Evolutionary conservation across 768 basidiomycete species (phyloP).

Genomic region (Cubamyces lactineus): DNA sequence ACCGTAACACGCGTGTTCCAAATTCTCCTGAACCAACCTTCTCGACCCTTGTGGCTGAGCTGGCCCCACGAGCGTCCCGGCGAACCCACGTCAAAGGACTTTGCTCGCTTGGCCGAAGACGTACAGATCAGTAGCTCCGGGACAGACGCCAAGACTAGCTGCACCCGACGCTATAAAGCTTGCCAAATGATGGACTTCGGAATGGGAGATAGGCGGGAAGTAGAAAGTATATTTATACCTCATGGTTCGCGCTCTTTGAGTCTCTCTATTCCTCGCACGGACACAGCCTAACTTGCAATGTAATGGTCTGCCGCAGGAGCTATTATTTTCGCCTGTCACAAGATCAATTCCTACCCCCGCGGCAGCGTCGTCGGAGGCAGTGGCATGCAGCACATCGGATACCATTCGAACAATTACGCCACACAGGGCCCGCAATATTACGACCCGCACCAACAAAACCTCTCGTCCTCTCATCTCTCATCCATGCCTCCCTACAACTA

Average conservation of each 20-base stretch:
- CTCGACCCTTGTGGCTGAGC: slow-evolving; percentile 62
- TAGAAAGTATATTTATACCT: slow-evolving; percentile 89
- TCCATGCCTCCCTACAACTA: slow-evolving; percentile 30
- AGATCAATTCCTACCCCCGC: slow-evolving; percentile 47
- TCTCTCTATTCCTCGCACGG: slow-evolving; percentile 22
- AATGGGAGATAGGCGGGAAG: slow-evolving; percentile 59
- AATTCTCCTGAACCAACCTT: slow-evolving; percentile 65
- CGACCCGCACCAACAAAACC: slow-evolving; percentile 33
- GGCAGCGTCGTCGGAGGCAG: slow-evolving; percentile 27
- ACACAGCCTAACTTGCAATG: slow-evolving; percentile 12
- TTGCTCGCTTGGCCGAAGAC: slow-evolving; percentile 64
- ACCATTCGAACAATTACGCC: slow-evolving; percentile 32
- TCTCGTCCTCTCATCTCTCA: slow-evolving; percentile 28
- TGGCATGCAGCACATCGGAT: slow-evolving; percentile 26
- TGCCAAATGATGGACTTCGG: slow-evolving; percentile 55
- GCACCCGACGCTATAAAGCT: slow-evolving; percentile 82
- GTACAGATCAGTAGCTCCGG: slow-evolving; percentile 63
- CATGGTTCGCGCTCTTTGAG: slow-evolving; percentile 57
- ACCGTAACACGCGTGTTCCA: slow-evolving; percentile 74
- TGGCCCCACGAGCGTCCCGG: slow-evolving; percentile 60
- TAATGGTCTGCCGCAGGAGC: slow-evolving; percentile 45
- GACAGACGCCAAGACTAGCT: slow-evolving; percentile 82
- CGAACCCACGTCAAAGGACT: slow-evolving; percentile 42
- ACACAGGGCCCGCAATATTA: slow-evolving; percentile 33
- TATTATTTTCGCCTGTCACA: slow-evolving; percentile 77